phyloP scores from a whole-genome alignment of 148 eudicot species.

The Rhododendron williamsianum region DNA sequence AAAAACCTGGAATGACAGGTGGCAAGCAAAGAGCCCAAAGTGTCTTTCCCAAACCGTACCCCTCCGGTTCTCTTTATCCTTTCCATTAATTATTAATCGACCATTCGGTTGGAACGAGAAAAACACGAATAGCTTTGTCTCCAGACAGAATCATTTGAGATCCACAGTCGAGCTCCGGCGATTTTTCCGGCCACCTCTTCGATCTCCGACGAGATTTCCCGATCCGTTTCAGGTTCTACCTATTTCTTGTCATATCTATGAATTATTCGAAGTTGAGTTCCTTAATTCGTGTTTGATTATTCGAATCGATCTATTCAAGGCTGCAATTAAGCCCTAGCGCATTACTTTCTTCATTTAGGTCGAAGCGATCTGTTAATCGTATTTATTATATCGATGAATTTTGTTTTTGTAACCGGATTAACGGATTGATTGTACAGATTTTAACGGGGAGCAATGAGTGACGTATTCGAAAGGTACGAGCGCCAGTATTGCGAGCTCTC shows the following conservation, averaged over 20 bases:
- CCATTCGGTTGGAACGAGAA: neutral
- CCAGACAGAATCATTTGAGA: neutral
- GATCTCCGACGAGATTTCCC: neutral
- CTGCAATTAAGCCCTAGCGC: neutral
- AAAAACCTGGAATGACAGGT: neutral
- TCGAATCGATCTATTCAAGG: neutral
- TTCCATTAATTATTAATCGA: neutral
- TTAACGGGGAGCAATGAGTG: constrained; percentile 24
- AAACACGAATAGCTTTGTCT: neutral
- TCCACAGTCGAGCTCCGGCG: neutral
- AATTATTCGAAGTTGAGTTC: neutral
- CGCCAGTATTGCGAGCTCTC: constrained; percentile 49
- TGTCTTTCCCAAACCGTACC: neutral
- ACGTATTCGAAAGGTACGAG: constrained; percentile 39
- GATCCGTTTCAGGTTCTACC: neutral
- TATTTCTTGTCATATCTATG: neutral
- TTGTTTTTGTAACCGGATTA: neutral
- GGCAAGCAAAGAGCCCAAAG: neutral
- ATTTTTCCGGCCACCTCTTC: neutral
- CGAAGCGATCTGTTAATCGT: neutral
- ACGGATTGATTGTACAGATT: constrained; percentile 9
- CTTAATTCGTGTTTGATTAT: neutral
- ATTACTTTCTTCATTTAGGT: neutral
- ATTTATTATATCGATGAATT: neutral
- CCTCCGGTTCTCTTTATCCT: neutral